Evolutionary conservation across 306 rosid species (phyloP).

Genomic region (Leucaena leucocephala): DNA sequence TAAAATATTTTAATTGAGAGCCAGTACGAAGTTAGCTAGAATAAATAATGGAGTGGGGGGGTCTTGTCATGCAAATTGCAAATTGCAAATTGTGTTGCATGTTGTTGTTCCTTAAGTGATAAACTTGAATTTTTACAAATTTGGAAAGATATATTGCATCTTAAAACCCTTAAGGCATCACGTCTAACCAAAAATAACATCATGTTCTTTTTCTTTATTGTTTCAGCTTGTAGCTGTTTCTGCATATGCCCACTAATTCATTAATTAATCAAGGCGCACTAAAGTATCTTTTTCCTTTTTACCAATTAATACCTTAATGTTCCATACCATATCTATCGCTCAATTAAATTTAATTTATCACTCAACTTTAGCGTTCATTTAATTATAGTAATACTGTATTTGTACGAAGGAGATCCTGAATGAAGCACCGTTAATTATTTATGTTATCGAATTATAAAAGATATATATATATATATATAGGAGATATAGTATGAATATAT

Average conservation of each 20-base stretch:
- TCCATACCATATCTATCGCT: not conserved
- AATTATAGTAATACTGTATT: not conserved
- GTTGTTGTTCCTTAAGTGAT: slow-evolving; percentile 17
- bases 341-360: not conserved
- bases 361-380: slow-evolving; percentile 1
- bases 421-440: slow-evolving; percentile 11
- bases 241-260: slow-evolving; percentile 6
- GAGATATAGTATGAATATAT: not conserved
- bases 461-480: not conserved
- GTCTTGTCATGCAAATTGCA: not conserved
- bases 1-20: slow-evolving; percentile 17
- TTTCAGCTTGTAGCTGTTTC: not conserved
- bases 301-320: not conserved
- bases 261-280: slow-evolving; percentile 15
- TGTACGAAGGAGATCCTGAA: slow-evolving; percentile 3
- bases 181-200: slow-evolving; percentile 32
- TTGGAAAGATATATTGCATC: slow-evolving; percentile 32
- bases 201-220: slow-evolving; percentile 15
- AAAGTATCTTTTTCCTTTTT: slow-evolving; percentile 18
- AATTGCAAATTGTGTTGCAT: slow-evolving; percentile 3
- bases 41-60: not conserved
- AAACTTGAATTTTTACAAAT: slow-evolving; percentile 34
- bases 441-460: slow-evolving; percentile 6
- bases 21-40: not conserved
- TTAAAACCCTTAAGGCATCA: slow-evolving; percentile 16